A percentile compares a stretch with the other conserved stretches of the same genome.
phyloP scores from a whole-genome alignment of 495 filamentous ascomycete species.

The Parathielavia appendiculata region DNA sequence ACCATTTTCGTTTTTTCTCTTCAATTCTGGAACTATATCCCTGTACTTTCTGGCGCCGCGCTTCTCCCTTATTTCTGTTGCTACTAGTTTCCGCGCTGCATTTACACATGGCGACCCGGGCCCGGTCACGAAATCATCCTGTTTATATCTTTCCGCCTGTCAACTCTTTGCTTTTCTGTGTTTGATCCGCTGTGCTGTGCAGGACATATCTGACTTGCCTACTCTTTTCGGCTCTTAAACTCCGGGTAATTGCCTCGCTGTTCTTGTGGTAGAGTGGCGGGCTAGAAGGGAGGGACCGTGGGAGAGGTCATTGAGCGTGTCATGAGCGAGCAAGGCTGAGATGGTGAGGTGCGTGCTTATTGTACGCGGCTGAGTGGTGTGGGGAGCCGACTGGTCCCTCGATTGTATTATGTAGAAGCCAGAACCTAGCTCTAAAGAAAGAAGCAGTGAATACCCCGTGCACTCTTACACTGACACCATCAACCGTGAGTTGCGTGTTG shows the following conservation, averaged over 20 bases:
- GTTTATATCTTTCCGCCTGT: not conserved
- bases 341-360: not conserved
- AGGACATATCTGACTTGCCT: not conserved
- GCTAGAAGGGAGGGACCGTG: not conserved
- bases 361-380: not conserved
- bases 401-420: not conserved
- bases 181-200: not conserved
- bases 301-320: too few relatives aligned
- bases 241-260: not conserved
- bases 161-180: not conserved
- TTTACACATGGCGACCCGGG: constrained; percentile 21
- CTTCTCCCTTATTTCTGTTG: not conserved
- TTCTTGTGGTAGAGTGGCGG: not conserved
- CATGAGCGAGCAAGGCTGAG: not conserved
- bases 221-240: not conserved
- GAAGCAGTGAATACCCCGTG: not conserved
- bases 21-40: constrained; percentile 7
- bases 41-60: constrained; percentile 6
- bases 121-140: constrained; percentile 13
- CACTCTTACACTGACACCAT: not conserved
- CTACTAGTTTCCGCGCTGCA: not conserved
- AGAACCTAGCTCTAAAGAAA: not conserved
- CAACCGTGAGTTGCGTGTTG: not conserved
- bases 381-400: not conserved
- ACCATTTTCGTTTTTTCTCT: constrained; percentile 13